Evolutionary conservation across 257 asterid species (phyloP), one percentile per base, ranked within the genome.

Genomic region (Rubia yunnanensis): DNA sequence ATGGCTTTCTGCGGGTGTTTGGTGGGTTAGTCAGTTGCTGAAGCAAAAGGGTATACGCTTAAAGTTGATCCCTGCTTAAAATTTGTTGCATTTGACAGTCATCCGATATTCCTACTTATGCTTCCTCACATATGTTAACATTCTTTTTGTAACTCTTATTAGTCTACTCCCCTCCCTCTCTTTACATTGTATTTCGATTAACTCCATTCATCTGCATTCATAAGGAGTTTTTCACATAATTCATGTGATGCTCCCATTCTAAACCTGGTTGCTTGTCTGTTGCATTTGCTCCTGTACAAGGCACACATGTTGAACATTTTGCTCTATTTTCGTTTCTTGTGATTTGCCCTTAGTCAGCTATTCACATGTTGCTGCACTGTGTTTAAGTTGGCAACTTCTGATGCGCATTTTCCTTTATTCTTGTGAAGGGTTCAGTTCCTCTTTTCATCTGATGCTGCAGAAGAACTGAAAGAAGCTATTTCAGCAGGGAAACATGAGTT

Each of bases 351-450:
- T 34, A 24, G 44, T n/a, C 27, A 52, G 39, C 10, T 11, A 26
- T 63, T 3, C 49, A 22, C 26, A 26, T 5, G 4, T 36, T 14
- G 50, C 46, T 11, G 13, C 56, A 34, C 3, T n/a, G 17, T 15
- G 32, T 10, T 24, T 30, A 38, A n/a, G 26, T 30, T 68, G 54
- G 72, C 62, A 61, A 70, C 63, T 68, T 80, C 82, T 85, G 83
- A 87, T 85, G 83, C 73, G 79, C 56, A 1, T 73, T 70, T 84
- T 73, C 67, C 70, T 66, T 78, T 75, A 76, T 79, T 82, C 81
- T 72, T 85, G 84, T 81, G 87, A 94, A 86, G 96, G 95, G 84
- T 82, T 70, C 99, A 94, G 99, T 89, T 94, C 81, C 84, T 94
- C 73, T 90, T 94, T 85, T 88, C 99, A 80, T 86, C 85, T 66